Evolutionary conservation across 257 asterid species (phyloP).

Genomic region (Ajuga chamaepitys): DNA sequence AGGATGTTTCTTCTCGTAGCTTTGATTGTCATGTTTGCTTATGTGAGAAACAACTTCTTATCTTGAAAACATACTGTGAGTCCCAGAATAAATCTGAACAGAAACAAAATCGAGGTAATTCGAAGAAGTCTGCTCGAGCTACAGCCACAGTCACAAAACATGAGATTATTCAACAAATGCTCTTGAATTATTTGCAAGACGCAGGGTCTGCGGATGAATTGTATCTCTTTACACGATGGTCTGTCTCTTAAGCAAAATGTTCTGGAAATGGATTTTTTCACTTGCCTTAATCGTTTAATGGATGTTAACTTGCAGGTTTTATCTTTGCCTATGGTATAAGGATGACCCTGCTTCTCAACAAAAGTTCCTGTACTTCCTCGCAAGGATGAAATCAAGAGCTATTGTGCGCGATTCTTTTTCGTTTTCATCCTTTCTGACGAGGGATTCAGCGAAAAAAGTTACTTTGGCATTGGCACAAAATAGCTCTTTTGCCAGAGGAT

Average conservation of each 20-base stretch:
- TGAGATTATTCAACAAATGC: constrained; percentile 93
- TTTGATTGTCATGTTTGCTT: constrained; percentile 62
- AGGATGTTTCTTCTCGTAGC: constrained; percentile 46
- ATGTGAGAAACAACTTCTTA: constrained; percentile 70
- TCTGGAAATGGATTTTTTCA: constrained; percentile 10
- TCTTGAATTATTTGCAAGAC: constrained; percentile 82
- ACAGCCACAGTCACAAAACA: constrained; percentile 38
- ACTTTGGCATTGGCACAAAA: constrained; percentile 85
- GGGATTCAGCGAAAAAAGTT: constrained; percentile 75
- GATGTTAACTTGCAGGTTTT: constrained; percentile 65
- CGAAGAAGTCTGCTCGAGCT: constrained; percentile 43
- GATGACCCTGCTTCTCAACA: constrained; percentile 79
- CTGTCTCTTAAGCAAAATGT: constrained; percentile 25
- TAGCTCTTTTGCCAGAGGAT: constrained; percentile 91
- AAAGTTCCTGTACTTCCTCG: constrained; percentile 49
- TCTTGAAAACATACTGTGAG: constrained; percentile 52
- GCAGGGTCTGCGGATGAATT: constrained; percentile 61
- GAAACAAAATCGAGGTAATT: constrained; percentile 28
- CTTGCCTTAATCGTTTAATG: constrained; percentile 11
- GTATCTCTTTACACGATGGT: constrained; percentile 81
- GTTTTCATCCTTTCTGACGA: constrained; percentile 45
- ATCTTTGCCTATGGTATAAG: constrained; percentile 95
- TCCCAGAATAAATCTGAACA: constrained; percentile 48
- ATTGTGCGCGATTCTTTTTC: constrained; percentile 57
- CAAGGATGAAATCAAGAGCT: constrained; percentile 73